Base-by-base conservation (phyloP, 2,329 filamentous ascomycete genomes). In the Sporothrix pseudoabietina region DNA sequence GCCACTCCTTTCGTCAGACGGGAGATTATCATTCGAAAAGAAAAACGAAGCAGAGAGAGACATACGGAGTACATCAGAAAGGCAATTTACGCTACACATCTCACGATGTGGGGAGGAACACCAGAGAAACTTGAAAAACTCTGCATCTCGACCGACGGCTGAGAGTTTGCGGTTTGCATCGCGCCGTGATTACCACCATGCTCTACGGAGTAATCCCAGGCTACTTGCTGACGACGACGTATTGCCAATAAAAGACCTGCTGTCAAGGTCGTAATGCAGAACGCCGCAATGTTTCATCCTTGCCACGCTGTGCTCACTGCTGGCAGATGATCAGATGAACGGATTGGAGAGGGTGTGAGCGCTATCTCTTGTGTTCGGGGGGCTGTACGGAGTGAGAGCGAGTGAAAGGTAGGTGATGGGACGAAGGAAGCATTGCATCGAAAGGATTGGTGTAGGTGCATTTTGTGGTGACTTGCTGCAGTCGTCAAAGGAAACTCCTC, bases 271-370 rank as follows among this genome's bases (percentile, higher is more conserved):
- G n/a, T 5, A 66, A 68, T 22, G 61, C 61, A 52, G 65, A 30
- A 35, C n/a, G 61, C n/a, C 59, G 39, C 59, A 47, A 66, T 47
- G 61, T 66, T 47, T n/a, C 59, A 65, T 63, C 59, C 59, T 26
- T 65, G 7, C 59, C 35, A 65, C 35, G 35, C 59, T 44, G 59
- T 19, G 59, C 59, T 44, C 35, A 65, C 35, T 41, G 30, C 32
- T 39, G 59, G 59, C 59, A 65, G 16, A 61, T 61, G 57, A 61
- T 1, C 35, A 35, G 44, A 49, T 19, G 52, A 55, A 55, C 8
- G 30, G 52, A 55, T 55, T 22, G 26, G 52, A 22, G 12, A 30
- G 52, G 52, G 44, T 49, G 19, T 14, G 14, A 26, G 10, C 19
- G 30, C 16, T 30, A 39, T 49, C 14, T 49, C 47, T 49, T 14